These are phyloP conservation scores for Lactuca sativa DNA, from an alignment of 129 eudicot species.

Conservation along the genomic window DNA sequence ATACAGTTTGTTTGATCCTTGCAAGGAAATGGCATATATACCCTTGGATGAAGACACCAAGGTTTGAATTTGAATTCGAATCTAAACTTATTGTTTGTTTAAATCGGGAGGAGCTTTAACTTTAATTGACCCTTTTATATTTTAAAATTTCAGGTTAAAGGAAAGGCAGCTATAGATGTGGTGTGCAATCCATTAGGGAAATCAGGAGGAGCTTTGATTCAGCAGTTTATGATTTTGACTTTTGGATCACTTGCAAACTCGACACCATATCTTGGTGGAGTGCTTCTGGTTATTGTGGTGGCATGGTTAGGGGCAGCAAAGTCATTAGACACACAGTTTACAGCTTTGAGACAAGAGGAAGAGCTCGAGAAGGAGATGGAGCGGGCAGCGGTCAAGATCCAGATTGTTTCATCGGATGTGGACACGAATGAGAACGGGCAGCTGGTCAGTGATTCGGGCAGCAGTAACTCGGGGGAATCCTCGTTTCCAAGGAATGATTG, in stretches of 20 bases:
- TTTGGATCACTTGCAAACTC: slow-evolving; percentile 98
- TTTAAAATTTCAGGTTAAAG: slow-evolving; percentile 63
- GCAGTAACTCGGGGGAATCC: slow-evolving; percentile 40
- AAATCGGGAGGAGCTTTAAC: too few species aligned
- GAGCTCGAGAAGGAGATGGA: slow-evolving; percentile 99
- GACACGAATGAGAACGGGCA: slow-evolving; percentile 54
- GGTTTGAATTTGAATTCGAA: slow-evolving; percentile 38
- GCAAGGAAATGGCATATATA: slow-evolving; percentile 99
- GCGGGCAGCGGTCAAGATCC: slow-evolving; percentile 79
- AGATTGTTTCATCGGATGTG: slow-evolving; percentile 53
- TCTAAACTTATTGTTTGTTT: not conserved
- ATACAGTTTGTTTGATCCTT: slow-evolving; percentile 97
- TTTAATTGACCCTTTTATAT: not conserved
- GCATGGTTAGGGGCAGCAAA: slow-evolving; percentile 96
- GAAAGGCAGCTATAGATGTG: slow-evolving; percentile 97
- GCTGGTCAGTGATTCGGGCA: slow-evolving; percentile 48
- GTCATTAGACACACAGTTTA: slow-evolving; percentile 83
- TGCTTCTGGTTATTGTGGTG: slow-evolving; percentile 72
- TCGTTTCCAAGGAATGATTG: slow-evolving; percentile 47
- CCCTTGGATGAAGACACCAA: slow-evolving; percentile 98
- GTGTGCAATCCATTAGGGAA: slow-evolving; percentile 98
- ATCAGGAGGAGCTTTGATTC: slow-evolving; percentile 97
- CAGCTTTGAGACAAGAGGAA: slow-evolving; percentile 77
- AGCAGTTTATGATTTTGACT: slow-evolving; percentile 93
- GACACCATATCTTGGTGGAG: slow-evolving; percentile 94